Evolutionary conservation across 106 monocot species (phyloP), one percentile per base, ranked within the genome.

Genomic region (Narthecium ossifragum): DNA sequence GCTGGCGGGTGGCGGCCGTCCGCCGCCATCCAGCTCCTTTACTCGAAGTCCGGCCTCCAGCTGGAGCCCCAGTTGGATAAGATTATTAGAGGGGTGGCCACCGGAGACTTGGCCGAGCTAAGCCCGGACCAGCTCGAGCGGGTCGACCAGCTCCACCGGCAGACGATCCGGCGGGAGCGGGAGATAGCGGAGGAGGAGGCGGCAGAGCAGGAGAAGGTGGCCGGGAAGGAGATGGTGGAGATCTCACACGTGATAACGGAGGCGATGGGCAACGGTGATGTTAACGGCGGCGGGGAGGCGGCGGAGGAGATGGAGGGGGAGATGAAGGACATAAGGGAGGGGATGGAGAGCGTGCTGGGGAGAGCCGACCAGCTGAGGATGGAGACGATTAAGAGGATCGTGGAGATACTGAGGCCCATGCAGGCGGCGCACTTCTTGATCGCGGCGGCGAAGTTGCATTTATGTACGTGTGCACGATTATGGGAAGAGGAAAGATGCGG

Each of bases 1-100:
- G 51, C 51, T 49, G 92, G 81, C 51, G 92, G 88, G 6, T 88
- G 92, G 92, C 75, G 80, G 21, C 88, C 92, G 27, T 37, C 63
- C 49, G 22, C 75, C 21, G 75, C 78, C 46, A 45, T 92, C 67
- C 92, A 78, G 15, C 56, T 92, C 26, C 64, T 88, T 31, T 78
- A 85, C 70, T 85, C 90, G 53, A 85, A 78, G 55, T 76, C 69
- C 22, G 89, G 85, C 38, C 33, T 81, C 27, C 85, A 82, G 55
- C 31, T 85, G 3, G 70, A 78, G 54, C 31, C 62, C 62, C 72
- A 48, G 27, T 57, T 90, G 8, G 28, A 55, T 10, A 36, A 62
- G 12, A 14, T 90, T 59, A 15, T 81, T 34, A 11, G n/a, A 24
- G 80, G 69, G 2, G 20, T n/a, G 1, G 31, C 18, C 55, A 38